These are phyloP conservation scores for Podospora anserina DNA, from an alignment of 495 filamentous ascomycete genomes.

Conservation along the genomic window DNA sequence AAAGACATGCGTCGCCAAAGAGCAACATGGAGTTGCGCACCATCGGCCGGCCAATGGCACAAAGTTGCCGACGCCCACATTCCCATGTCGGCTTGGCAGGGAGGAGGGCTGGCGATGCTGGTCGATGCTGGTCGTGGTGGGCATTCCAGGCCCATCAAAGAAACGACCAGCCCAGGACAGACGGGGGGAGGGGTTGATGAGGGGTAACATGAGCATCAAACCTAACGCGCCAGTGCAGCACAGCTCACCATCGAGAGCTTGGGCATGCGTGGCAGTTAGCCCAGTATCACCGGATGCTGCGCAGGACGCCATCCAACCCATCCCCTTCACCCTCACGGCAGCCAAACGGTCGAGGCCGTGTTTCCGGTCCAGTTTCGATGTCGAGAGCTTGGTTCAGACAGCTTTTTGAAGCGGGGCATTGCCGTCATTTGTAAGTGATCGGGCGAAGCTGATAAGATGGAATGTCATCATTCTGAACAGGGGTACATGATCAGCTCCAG, in stretches of 20 bases:
- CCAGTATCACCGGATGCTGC: background rate
- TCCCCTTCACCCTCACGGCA: background rate
- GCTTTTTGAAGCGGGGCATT: background rate
- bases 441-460: conserved; percentile 16
- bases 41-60: conserved; percentile 13
- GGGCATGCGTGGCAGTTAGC: conserved; percentile 14
- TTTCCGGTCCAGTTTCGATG: background rate
- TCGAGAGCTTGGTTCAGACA: background rate
- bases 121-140: background rate
- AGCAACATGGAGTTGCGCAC: conserved; percentile 6
- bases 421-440: background rate
- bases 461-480: conserved; percentile 26
- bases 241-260: conserved; percentile 11
- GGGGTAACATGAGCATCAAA: conserved; percentile 28
- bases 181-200: conserved; percentile 20
- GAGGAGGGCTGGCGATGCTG: background rate
- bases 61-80: background rate
- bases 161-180: background rate
- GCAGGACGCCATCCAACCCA: background rate
- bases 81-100: conserved; percentile 5
- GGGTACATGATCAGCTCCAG: conserved; percentile 27
- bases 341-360: background rate
- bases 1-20: background rate
- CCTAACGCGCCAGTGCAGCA: conserved; percentile 20
- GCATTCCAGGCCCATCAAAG: conserved; percentile 20